Evolutionary conservation across 805 yeast genomes (phyloP), one percentile per base, ranked within the genome.

Genomic region (Hanseniaspora lindneri): DNA sequence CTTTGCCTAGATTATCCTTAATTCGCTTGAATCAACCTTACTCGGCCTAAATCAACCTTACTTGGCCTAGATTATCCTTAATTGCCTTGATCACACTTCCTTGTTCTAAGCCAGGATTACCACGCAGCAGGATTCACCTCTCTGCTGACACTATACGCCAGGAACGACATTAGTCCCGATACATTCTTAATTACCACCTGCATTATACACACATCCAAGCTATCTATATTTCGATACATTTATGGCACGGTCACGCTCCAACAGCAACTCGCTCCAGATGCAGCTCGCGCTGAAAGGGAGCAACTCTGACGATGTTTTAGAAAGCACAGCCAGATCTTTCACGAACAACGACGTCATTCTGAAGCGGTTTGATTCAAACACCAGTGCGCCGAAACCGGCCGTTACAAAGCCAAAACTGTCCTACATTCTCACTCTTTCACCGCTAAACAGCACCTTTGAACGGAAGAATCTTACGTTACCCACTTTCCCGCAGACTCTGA

Each of bases 401-500:
- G 4, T 46, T 16, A 51, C 40, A 62, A 46, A 61, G 65, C 49
- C 49, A 47, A 63, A 61, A 37, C 64, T 64, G 50, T 68, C 71
- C 2, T 79, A 77, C 60, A 74, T 82, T 37, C 74, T 88, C n/a
- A 78, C 85, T 3, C 68, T 92, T 42, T 63, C 75, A 13, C 79
- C 96, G 0, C 66, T 87, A 42, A 89, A 89, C 62, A 84, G 76
- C 44, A 80, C 96, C 0, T 87, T 88, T 60, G 83, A 79, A 35
- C 73, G 79, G 51, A 92, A 89, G 61, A 78, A 81, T 46, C 67
- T 92, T 34, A 76, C 76, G 13, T 79, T 92, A 7, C 96, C 97
- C 1, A 72, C 75, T 50, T 71, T 69, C 51, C 98, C 99, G 0
- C 87, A 83, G 13, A 79, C 85, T 3, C 66, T 88, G 46, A 85